phyloP scores from a whole-genome alignment of 768 basidiomycete species.

The Exsudoporus frostii region DNA sequence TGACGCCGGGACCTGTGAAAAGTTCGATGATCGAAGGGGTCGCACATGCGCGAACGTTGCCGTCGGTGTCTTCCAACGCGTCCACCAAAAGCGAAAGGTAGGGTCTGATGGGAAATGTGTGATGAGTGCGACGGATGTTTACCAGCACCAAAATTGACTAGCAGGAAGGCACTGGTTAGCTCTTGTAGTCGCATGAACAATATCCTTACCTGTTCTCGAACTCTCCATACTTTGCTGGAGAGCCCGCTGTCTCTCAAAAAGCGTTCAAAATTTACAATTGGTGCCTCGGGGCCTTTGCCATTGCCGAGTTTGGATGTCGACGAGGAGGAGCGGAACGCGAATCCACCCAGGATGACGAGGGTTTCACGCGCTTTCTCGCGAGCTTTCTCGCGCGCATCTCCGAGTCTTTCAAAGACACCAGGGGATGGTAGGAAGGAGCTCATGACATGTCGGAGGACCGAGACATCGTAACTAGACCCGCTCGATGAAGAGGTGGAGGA shows the following conservation, averaged over 20 bases:
- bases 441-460: conserved; percentile 65
- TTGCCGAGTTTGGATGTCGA: conserved; percentile 43
- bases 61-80: conserved; percentile 86
- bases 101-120: conserved; percentile 74
- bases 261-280: conserved; percentile 66
- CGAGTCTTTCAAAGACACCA: conserved; percentile 79
- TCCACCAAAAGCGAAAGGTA: conserved; percentile 81
- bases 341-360: conserved; percentile 70
- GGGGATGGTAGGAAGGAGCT: conserved; percentile 68
- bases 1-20: conserved; percentile 79
- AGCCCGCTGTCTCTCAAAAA: conserved; percentile 70
- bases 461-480: conserved; percentile 46
- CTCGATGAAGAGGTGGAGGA: conserved; percentile 48
- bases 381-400: conserved; percentile 68
- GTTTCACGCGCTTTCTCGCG: conserved; percentile 74
- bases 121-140: conserved; percentile 66
- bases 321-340: conserved; percentile 60
- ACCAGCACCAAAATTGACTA: conserved; percentile 68
- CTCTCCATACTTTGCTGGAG: conserved; percentile 79
- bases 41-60: conserved; percentile 84
- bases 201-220: conserved; percentile 76
- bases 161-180: neutral
- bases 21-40: conserved; percentile 77
- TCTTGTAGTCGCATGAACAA: neutral
- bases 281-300: conserved; percentile 66